Conservation (phyloP, 345 rosid species). For the Mallotus nudiflorus region DNA sequence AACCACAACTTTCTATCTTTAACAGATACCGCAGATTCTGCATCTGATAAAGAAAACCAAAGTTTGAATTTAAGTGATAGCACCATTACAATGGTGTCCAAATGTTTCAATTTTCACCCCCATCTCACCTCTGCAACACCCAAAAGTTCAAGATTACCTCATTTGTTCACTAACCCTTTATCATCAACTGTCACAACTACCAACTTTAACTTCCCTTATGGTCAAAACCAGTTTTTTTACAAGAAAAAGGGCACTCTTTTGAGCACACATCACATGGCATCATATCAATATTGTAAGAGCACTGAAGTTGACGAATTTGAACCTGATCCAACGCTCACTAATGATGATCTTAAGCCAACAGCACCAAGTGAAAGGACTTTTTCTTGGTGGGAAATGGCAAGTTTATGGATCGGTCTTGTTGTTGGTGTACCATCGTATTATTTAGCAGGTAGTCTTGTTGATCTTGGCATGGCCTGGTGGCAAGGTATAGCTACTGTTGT, state of each 20-base stretch:
- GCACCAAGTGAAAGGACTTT: slow-evolving; percentile 53
- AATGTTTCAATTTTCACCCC: slow-evolving; percentile 48
- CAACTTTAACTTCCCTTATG: slow-evolving; percentile 4
- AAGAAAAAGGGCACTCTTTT: slow-evolving; percentile 20
- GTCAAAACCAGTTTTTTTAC: background rate
- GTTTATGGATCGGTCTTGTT: slow-evolving; percentile 95
- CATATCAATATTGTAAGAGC: slow-evolving; percentile 22
- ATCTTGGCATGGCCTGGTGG: slow-evolving; percentile 99
- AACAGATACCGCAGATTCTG: slow-evolving; percentile 31
- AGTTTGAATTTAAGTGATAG: slow-evolving; percentile 16
- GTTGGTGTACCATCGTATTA: slow-evolving; percentile 93
- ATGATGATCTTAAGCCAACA: slow-evolving; percentile 88
- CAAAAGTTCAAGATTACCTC: slow-evolving; percentile 19
- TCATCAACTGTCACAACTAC: slow-evolving; percentile 15
- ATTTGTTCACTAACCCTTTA: slow-evolving; percentile 1
- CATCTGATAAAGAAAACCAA: slow-evolving; percentile 22
- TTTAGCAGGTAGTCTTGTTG: slow-evolving; percentile 86
- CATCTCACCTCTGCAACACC: slow-evolving; percentile 30
- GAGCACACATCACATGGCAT: slow-evolving; percentile 33
- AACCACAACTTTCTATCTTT: slow-evolving; percentile 22
- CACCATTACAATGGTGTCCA: slow-evolving; percentile 49
- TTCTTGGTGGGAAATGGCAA: slow-evolving; percentile 79
- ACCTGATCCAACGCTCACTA: slow-evolving; percentile 63
- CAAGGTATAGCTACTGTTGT: slow-evolving; percentile 91
- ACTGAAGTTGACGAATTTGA: slow-evolving; percentile 32